phyloP scores from a whole-genome alignment of 345 rosid genomes.

The Eucalyptus tenuipes region DNA sequence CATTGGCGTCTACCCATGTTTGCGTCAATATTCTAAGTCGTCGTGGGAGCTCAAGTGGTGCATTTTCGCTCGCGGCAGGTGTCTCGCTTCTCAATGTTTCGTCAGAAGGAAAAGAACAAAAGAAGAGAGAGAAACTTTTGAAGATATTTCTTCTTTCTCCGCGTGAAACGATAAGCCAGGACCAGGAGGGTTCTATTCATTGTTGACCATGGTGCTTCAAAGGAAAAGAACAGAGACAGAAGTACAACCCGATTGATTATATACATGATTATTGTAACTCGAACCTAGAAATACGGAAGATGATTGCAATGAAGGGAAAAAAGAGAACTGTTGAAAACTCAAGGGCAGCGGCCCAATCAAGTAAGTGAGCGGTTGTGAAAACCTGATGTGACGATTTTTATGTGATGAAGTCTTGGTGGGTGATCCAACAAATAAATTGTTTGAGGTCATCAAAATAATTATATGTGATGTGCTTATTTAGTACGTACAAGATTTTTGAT shows the following conservation, averaged over 20 bases:
- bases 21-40: not conserved
- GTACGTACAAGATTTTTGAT: not conserved
- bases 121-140: not conserved
- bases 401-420: not conserved
- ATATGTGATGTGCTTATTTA: not conserved
- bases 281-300: not conserved
- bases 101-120: not conserved
- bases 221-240: not conserved
- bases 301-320: not conserved
- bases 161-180: not conserved
- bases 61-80: not conserved
- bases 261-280: not conserved
- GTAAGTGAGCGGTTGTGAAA: not conserved
- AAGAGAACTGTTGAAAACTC: not conserved
- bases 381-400: not conserved
- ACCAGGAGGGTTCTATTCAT: not conserved
- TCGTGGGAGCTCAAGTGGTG: not conserved
- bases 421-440: not conserved
- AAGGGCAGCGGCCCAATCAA: not conserved
- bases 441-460: not conserved
- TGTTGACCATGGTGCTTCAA: not conserved
- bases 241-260: not conserved
- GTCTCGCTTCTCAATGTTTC: not conserved
- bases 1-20: not conserved
- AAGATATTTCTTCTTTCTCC: not conserved